Evolutionary conservation across 2,329 filamentous ascomycete genomes (phyloP).

Genomic region (Clonostachys chloroleuca): DNA sequence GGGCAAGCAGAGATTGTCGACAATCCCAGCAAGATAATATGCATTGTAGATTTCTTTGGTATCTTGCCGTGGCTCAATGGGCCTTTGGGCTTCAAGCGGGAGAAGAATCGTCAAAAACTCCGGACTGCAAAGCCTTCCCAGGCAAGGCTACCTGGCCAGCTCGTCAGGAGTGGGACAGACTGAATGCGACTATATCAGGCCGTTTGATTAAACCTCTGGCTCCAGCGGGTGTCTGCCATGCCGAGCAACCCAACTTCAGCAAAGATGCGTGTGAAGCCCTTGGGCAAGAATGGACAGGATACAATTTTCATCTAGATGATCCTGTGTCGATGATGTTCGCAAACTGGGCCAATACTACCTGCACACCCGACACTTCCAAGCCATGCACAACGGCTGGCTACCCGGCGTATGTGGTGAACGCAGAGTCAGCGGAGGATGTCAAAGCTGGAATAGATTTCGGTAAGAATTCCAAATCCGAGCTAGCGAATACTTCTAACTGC

Average conservation of each 20-base stretch:
- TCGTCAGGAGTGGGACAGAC: not conserved
- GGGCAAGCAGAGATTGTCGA: too few species aligned
- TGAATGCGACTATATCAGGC: not conserved
- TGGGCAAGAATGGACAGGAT: slow-evolving; percentile 14
- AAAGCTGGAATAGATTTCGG: slow-evolving; percentile 35
- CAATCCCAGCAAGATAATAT: too few species aligned
- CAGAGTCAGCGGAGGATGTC: slow-evolving; percentile 22
- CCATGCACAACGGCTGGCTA: slow-evolving; percentile 27
- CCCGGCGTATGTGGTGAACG: slow-evolving; percentile 27
- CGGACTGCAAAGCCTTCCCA: not conserved
- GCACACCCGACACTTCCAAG: slow-evolving; percentile 31
- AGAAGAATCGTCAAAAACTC: too few species aligned
- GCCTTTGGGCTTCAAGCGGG: too few species aligned
- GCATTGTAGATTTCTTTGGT: too few species aligned
- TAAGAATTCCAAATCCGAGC: slow-evolving; percentile 6
- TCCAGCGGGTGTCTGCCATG: slow-evolving; percentile 21
- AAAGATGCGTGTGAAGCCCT: slow-evolving; percentile 18
- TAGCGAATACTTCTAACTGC: not conserved
- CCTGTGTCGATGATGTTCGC: slow-evolving; percentile 26
- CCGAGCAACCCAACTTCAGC: slow-evolving; percentile 13
- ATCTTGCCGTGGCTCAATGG: too few species aligned
- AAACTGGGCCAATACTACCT: slow-evolving; percentile 45
- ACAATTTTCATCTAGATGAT: slow-evolving; percentile 17
- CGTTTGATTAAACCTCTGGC: slow-evolving; percentile 12
- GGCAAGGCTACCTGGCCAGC: not conserved